Evolutionary conservation across 768 basidiomycete species (phyloP), one percentile per base, ranked within the genome.

Genomic region (Candolleomyces aberdarensis): DNA sequence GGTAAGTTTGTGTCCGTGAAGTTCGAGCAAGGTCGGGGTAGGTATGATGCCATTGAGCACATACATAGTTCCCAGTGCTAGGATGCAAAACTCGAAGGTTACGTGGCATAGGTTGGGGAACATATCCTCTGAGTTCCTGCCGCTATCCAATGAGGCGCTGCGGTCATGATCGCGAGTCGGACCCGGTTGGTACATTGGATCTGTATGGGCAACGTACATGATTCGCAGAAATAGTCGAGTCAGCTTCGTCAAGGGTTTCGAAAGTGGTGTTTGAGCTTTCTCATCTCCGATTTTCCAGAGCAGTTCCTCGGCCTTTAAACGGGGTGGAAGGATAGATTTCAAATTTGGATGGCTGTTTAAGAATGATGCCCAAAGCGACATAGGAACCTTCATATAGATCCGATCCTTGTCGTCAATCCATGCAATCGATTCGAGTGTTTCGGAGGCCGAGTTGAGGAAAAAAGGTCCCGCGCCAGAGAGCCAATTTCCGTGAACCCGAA

Each of bases 1-100:
- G 39, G 55, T 56, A 22, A 56, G n/a, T n/a, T 56, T 56, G 55
- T 56, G 55, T 22, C 55, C 55, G 43, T 56, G 55, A 17, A 20
- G 15, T n/a, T 56, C 55, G 11, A 56, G 40, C 19, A 56, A 43
- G 9, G 55, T 44, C 1, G 55, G 55, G 4, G 15, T n/a, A 44
- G 55, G 55, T 11, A 56, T 2, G 15, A 11, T 14, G 10, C 55
- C 55, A 3, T 26, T 20, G 7, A 56, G n/a, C 55, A 56, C 44
- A 8, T 56, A 41, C 55, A 56, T 56, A 17, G 13, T 40, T 40
- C 46, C 44, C n/a, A 19, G 55, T 44, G 41, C 55, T 15, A 56
- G 10, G 22, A 43, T 17, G n/a, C 39, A 31, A 5, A 41, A 20
- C 10, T n/a, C 15, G 41, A 56, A 56, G 15, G 32, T 14, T 19